Base-by-base conservation (phyloP, 805 yeast genomes). In the Nakazawaea ishiwadae region DNA sequence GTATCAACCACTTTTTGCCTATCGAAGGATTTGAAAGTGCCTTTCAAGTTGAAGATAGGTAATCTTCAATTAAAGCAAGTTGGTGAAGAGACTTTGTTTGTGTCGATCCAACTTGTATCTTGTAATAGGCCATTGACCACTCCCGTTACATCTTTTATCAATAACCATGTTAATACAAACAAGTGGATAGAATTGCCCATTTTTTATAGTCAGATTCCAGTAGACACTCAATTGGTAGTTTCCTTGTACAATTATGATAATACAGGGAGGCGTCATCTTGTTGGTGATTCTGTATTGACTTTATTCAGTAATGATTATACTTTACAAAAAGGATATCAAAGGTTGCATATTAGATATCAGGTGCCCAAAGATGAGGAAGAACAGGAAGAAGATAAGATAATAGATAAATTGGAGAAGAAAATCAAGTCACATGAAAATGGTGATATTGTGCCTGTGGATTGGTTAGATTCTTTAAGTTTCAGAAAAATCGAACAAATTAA, bases 131-230 rank as follows among this genome's bases (percentile, higher is more conserved):
- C 38, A 21, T 23, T 79, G 3, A 68, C 69, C 14, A 54, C 69
- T 40, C 83, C 85, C 1, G 53, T 66, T 4, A 58, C 66, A 15
- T 55, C 68, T 0, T 68, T 67, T 47, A 52, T 60, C 15, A 26
- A 32, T 14, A 44, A 37, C 19, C 17, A 29, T n/a, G 27, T 12
- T 40, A 48, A 57, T 35, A 73, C 56, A 90, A 74, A 82, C 50
- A 77, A 79, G 45, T 82, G 88, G 84, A 59, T 87, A 16, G 71
- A 74, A 35, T 58, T 93, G 35, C 91, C 97, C 1, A 72, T 90
- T 2, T 68, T 71, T 40, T 77, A 84, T 48, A 73, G 75, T 40
- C 93, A 88, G 52, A 58, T 91, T n/a, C 81, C 86, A 2, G 55
- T 78, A 28, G 73, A 75, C 31, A 61, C 93, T 4, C 72, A 68